phyloP scores from a whole-genome alignment of 2,329 filamentous ascomycete species.

The Colletotrichum orchidophilum region DNA sequence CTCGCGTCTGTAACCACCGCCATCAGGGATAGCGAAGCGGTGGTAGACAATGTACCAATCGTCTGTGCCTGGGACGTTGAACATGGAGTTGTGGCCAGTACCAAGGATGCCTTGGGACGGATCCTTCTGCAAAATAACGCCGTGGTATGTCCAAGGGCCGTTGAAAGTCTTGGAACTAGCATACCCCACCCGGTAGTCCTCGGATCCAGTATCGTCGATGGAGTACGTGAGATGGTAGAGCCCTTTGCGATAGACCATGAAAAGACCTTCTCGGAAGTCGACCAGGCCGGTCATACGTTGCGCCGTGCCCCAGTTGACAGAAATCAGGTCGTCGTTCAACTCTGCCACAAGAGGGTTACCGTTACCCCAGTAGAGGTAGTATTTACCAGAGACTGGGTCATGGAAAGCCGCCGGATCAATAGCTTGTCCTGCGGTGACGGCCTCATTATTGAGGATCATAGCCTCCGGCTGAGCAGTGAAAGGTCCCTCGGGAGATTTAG shows the following conservation, averaged over 20 bases:
- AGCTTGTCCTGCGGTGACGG: slow-evolving; percentile 48
- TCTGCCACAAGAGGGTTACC: slow-evolving; percentile 51
- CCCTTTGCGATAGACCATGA: slow-evolving; percentile 54
- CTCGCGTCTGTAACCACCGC: slow-evolving; percentile 54
- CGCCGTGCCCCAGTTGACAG: slow-evolving; percentile 49
- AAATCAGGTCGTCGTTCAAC: slow-evolving; percentile 55
- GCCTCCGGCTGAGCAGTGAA: slow-evolving; percentile 63
- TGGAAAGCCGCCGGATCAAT: slow-evolving; percentile 72
- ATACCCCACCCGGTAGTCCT: slow-evolving; percentile 58
- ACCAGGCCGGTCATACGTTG: slow-evolving; percentile 46
- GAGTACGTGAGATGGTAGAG: slow-evolving; percentile 59
- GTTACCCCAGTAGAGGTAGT: slow-evolving; percentile 72
- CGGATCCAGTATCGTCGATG: slow-evolving; percentile 56
- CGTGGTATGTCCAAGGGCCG: slow-evolving; percentile 56
- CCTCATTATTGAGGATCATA: slow-evolving; percentile 64
- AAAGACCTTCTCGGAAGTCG: slow-evolving; percentile 54
- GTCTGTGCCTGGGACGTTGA: slow-evolving; percentile 57
- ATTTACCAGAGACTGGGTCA: slow-evolving; percentile 65
- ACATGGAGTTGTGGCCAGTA: slow-evolving; percentile 55
- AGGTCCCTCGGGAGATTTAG: slow-evolving; percentile 65
- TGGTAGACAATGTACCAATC: slow-evolving; percentile 62
- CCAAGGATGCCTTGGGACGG: slow-evolving; percentile 51
- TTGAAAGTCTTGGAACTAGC: slow-evolving; percentile 48
- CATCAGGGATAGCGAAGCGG: slow-evolving; percentile 55
- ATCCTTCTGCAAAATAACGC: slow-evolving; percentile 55